Conservation (phyloP, 164 flowering plant genomes). For the Saururus chinensis region DNA sequence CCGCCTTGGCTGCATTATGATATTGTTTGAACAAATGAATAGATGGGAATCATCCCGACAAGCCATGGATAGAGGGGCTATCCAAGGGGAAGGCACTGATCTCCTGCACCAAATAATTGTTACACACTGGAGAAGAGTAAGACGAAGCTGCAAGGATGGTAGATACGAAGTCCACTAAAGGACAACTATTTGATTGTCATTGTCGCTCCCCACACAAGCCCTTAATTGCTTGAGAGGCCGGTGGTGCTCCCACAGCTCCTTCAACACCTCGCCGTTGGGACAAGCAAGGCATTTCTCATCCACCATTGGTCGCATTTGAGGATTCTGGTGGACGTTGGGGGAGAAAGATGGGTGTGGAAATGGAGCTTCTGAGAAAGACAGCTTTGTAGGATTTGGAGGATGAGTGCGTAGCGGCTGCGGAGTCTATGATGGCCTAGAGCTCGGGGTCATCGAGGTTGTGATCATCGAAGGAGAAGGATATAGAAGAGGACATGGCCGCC, state of each 20-base stretch:
- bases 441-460: slow-evolving; percentile 90
- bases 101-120: slow-evolving; percentile 20
- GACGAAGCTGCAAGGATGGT: slow-evolving; percentile 15
- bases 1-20: slow-evolving; percentile 96
- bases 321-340: slow-evolving; percentile 12
- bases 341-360: slow-evolving; percentile 18
- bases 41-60: slow-evolving; percentile 60
- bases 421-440: slow-evolving; percentile 91
- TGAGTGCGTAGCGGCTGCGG: slow-evolving; percentile 50
- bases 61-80: slow-evolving; percentile 43
- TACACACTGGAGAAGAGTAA: slow-evolving; percentile 18
- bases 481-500: not conserved
- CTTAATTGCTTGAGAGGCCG: slow-evolving; percentile 58
- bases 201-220: slow-evolving; percentile 21
- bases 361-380: slow-evolving; percentile 23
- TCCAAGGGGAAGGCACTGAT: slow-evolving; percentile 20
- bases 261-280: slow-evolving; percentile 35
- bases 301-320: not conserved
- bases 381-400: slow-evolving; percentile 36
- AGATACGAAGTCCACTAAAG: slow-evolving; percentile 23
- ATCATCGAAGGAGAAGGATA: slow-evolving; percentile 40
- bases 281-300: slow-evolving; percentile 12
- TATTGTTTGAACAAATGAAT: slow-evolving; percentile 82
- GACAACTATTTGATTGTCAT: slow-evolving; percentile 31
- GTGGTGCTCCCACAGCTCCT: slow-evolving; percentile 19